A percentile compares a stretch with the other conserved stretches of the same genome.
Evolutionary conservation across 2,329 filamentous ascomycete genomes (phyloP).

Genomic region (Fusarium sp.): DNA sequence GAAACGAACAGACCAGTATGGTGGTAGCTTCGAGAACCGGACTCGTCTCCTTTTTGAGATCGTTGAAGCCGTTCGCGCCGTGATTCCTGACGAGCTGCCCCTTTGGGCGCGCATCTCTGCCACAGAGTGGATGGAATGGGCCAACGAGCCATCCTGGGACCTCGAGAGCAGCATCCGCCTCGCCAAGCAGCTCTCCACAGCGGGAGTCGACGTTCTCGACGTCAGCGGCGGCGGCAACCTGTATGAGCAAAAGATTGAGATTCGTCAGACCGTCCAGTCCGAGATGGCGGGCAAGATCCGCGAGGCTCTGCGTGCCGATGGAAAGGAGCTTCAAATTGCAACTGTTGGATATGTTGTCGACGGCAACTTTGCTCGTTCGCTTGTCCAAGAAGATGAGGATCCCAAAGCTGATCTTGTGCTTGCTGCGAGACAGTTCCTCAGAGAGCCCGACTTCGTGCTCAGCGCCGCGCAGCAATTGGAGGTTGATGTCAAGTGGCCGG

Average conservation of each 20-base stretch:
- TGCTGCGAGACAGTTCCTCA: conserved; percentile 79
- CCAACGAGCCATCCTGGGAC: conserved; percentile 68
- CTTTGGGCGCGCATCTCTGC: conserved; percentile 69
- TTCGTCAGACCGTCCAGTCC: conserved; percentile 77
- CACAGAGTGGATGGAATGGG: conserved; percentile 70
- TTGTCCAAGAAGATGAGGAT: conserved; percentile 60
- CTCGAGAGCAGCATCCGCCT: conserved; percentile 63
- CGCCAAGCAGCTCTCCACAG: conserved; percentile 69
- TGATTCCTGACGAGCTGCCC: conserved; percentile 65
- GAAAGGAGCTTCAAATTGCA: conserved; percentile 70
- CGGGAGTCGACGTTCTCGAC: conserved; percentile 85
- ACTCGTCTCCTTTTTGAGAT: conserved; percentile 69
- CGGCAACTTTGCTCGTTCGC: conserved; percentile 72
- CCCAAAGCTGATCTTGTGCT: conserved; percentile 76
- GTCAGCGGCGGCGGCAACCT: conserved; percentile 81
- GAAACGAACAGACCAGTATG: conserved; percentile 72
- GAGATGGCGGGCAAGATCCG: conserved; percentile 79
- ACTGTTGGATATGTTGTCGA: conserved; percentile 80
- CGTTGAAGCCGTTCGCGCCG: conserved; percentile 61
- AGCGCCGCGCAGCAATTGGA: conserved; percentile 77
- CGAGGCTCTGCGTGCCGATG: conserved; percentile 65
- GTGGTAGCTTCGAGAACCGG: conserved; percentile 73
- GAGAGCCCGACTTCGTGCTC: conserved; percentile 83
- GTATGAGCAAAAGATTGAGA: conserved; percentile 67
- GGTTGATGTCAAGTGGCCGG: conserved; percentile 76